Conservation (phyloP, 345 rosid genomes). For the Eucalyptus guilfoylei region DNA sequence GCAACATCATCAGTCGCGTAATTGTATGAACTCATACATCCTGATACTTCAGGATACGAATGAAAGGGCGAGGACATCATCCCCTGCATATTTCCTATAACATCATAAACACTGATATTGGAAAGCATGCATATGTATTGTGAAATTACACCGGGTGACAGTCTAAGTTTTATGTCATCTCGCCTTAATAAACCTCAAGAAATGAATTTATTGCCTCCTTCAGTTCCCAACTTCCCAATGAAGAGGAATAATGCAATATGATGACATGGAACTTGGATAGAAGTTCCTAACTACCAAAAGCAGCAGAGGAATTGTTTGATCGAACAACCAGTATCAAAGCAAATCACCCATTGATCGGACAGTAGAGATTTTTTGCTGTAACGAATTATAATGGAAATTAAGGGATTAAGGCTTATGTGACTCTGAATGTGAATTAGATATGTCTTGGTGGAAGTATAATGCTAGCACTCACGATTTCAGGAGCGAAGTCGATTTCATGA, state of each 20-base stretch:
- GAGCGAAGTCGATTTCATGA: slow-evolving; percentile 27
- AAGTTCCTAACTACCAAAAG: not conserved
- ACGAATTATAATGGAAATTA: not conserved
- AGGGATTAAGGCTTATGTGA: not conserved
- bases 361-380: not conserved
- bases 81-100: not conserved
- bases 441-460: not conserved
- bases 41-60: not conserved
- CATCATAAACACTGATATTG: not conserved
- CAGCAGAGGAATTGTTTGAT: not conserved
- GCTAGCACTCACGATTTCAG: slow-evolving; percentile 3
- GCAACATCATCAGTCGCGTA: not conserved
- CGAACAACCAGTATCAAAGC: not conserved
- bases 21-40: not conserved
- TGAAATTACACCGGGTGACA: not conserved
- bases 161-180: not conserved
- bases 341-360: not conserved
- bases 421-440: not conserved
- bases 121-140: not conserved
- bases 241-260: not conserved
- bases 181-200: not conserved
- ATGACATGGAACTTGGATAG: not conserved
- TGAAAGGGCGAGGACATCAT: not conserved
- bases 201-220: not conserved
- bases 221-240: not conserved